Evolutionary conservation across 2,329 filamentous ascomycete species (phyloP).

Genomic region (Tricladium varicosporioides): DNA sequence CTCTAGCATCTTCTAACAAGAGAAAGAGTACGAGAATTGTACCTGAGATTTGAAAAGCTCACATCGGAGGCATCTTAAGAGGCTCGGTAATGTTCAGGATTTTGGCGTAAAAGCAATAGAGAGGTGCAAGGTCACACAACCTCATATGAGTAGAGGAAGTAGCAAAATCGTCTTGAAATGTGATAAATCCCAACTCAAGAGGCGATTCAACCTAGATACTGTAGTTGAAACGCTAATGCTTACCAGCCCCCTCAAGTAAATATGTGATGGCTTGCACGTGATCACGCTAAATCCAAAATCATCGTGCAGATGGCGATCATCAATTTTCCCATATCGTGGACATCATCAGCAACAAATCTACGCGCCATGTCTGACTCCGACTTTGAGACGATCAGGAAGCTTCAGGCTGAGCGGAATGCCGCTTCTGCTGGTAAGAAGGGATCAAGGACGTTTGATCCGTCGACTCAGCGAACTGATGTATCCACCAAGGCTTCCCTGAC

Average conservation of each 20-base stretch:
- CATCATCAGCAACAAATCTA: constrained; percentile 1
- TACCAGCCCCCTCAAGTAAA: neutral
- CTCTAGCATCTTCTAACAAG: too few species aligned
- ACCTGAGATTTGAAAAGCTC: too few species aligned
- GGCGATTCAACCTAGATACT: too few species aligned
- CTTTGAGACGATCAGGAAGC: constrained; percentile 82
- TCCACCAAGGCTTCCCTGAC: constrained; percentile 90
- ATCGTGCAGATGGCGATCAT: neutral
- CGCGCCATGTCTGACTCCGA: constrained; percentile 68
- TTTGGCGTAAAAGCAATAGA: too few species aligned
- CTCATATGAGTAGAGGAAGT: too few species aligned
- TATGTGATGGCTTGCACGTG: neutral
- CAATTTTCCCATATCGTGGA: neutral
- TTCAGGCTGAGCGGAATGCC: constrained; percentile 91
- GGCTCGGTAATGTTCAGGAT: too few species aligned
- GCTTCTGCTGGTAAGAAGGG: constrained; percentile 75
- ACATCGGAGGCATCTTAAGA: too few species aligned
- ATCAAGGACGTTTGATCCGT: constrained; percentile 74
- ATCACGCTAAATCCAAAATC: neutral
- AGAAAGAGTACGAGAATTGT: too few species aligned
- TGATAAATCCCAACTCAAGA: too few species aligned
- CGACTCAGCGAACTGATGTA: constrained; percentile 76
- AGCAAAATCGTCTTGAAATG: too few species aligned
- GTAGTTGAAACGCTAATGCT: neutral
- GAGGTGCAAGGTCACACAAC: too few species aligned